phyloP scores from a whole-genome alignment of 2,329 filamentous ascomycete species.

The Nectriaceae sp. region DNA sequence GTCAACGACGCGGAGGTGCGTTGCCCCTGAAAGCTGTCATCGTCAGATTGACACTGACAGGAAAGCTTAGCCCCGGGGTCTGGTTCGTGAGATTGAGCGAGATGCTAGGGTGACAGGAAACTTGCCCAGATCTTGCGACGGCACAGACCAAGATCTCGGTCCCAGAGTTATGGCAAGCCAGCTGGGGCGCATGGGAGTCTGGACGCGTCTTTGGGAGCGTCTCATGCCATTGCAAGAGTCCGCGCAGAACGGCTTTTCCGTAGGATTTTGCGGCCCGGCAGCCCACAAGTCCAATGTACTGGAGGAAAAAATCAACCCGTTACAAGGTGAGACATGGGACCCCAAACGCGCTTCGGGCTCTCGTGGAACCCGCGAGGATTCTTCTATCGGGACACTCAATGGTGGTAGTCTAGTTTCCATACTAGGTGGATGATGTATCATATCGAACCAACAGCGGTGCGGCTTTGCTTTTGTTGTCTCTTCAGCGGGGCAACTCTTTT shows the following conservation, averaged over 20 bases:
- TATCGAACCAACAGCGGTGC: constrained; percentile 1
- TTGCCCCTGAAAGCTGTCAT: background rate
- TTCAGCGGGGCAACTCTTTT: constrained; percentile 9
- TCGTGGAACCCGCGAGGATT: too few relatives aligned
- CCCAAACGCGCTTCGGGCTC: background rate
- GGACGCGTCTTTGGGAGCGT: too few relatives aligned
- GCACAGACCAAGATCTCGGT: constrained; percentile 1
- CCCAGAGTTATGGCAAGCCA: background rate
- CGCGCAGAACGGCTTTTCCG: too few relatives aligned
- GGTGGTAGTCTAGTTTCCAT: too few relatives aligned
- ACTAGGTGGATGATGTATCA: constrained; percentile 18
- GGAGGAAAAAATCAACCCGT: too few relatives aligned
- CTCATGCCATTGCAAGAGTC: too few relatives aligned
- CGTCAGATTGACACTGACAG: background rate
- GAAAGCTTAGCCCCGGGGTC: constrained; percentile 1
- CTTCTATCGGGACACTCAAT: too few relatives aligned
- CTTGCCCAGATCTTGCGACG: constrained; percentile 10
- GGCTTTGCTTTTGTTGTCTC: constrained; percentile 25
- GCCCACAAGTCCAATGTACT: too few relatives aligned
- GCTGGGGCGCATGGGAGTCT: too few relatives aligned
- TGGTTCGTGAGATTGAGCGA: constrained; percentile 4
- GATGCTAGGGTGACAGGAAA: constrained; percentile 3
- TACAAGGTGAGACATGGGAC: too few relatives aligned
- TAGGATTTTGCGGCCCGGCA: too few relatives aligned
- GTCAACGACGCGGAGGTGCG: background rate